A percentile compares a stretch with the other conserved stretches of the same genome.
Evolutionary conservation across 306 rosid species (phyloP).

Genomic region (Sechiopsis laciniata): DNA sequence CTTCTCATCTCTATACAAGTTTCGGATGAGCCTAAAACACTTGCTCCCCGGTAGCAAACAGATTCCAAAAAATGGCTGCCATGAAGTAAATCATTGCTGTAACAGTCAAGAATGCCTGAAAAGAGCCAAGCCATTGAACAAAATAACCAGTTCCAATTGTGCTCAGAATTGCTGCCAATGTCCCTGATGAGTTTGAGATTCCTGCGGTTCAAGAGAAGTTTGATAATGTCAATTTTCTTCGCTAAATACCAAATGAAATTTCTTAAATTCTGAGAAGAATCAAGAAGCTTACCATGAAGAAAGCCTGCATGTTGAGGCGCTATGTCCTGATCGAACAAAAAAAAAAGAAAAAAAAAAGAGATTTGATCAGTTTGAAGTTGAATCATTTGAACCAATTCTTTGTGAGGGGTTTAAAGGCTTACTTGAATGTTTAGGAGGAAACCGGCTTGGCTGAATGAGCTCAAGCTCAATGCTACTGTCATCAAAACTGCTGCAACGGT

Average conservation of each 20-base stretch:
- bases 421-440: slow-evolving; percentile 87
- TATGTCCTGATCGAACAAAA: slow-evolving; percentile 56
- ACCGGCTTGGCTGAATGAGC: slow-evolving; percentile 97
- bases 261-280: neutral
- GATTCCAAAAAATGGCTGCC: slow-evolving; percentile 69
- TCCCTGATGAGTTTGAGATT: slow-evolving; percentile 73
- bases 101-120: slow-evolving; percentile 71
- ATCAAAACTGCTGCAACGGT: slow-evolving; percentile 51
- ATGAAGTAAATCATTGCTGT: slow-evolving; percentile 66
- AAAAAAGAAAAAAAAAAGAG: slow-evolving; percentile 8
- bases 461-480: slow-evolving; percentile 74
- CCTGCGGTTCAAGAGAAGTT: slow-evolving; percentile 36
- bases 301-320: slow-evolving; percentile 89
- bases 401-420: slow-evolving; percentile 26
- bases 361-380: neutral
- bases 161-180: slow-evolving; percentile 87
- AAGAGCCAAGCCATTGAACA: slow-evolving; percentile 87
- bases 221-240: neutral
- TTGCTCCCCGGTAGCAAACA: slow-evolving; percentile 70
- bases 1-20: neutral
- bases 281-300: slow-evolving; percentile 59
- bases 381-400: neutral
- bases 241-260: neutral
- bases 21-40: slow-evolving; percentile 37
- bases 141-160: slow-evolving; percentile 93